phyloP scores from a whole-genome alignment of 192 early-diverging fungal species.

The Phlyctochytrium arcticum region DNA sequence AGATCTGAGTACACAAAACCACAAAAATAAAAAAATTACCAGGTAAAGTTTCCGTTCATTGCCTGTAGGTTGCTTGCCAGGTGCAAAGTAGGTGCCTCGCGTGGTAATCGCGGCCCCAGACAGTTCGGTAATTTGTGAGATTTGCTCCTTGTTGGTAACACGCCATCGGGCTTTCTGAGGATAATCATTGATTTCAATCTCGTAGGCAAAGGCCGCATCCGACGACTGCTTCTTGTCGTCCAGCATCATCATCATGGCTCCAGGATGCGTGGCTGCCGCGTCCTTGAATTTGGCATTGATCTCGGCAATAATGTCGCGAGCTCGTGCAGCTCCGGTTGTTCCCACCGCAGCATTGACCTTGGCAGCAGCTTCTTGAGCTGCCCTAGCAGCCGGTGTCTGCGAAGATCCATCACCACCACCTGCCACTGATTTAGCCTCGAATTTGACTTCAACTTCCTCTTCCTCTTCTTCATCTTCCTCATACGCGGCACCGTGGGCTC shows the following conservation, averaged over 20 bases:
- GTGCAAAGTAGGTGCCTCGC: slow-evolving; percentile 80
- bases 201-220: slow-evolving; percentile 59
- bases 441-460: slow-evolving; percentile 30
- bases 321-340: slow-evolving; percentile 40
- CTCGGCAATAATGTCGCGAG: slow-evolving; percentile 55
- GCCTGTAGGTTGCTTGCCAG: slow-evolving; percentile 74
- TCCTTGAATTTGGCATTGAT: slow-evolving; percentile 50
- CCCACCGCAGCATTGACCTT: slow-evolving; percentile 52
- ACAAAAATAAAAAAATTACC: slow-evolving; percentile 29
- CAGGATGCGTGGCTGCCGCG: slow-evolving; percentile 16
- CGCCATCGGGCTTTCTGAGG: slow-evolving; percentile 92
- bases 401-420: slow-evolving; percentile 12
- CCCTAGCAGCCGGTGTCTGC: slow-evolving; percentile 26
- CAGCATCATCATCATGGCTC: no score
- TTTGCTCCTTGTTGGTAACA: slow-evolving; percentile 94
- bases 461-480: slow-evolving; percentile 67
- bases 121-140: slow-evolving; percentile 87
- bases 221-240: slow-evolving; percentile 30
- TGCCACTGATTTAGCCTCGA: slow-evolving; percentile 21
- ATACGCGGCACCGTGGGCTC: slow-evolving; percentile 65
- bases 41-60: slow-evolving; percentile 91
- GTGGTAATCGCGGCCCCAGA: slow-evolving; percentile 95
- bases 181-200: slow-evolving; percentile 98
- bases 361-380: slow-evolving; percentile 56
- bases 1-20: slow-evolving; percentile 8